phyloP scores from a whole-genome alignment of 192 early-diverging fungal species.

The Dispira parvispora region DNA sequence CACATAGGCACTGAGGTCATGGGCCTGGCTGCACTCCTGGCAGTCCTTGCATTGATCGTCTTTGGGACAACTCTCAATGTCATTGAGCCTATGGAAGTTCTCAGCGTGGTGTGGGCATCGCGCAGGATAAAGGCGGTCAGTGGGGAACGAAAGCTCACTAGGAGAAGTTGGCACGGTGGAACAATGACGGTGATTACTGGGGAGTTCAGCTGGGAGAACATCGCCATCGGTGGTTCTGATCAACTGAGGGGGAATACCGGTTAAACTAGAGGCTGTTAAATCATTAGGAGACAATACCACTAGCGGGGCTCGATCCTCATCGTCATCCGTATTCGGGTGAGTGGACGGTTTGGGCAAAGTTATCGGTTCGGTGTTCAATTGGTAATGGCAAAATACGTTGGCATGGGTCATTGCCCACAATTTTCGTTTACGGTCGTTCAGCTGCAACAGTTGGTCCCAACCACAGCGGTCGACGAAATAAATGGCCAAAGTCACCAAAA shows the following conservation, averaged over 20 bases:
- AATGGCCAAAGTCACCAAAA: background rate
- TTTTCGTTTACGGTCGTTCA: background rate
- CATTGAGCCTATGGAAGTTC: background rate
- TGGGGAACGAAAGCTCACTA: background rate
- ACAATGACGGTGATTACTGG: background rate
- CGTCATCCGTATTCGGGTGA: no score
- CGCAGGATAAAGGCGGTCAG: background rate
- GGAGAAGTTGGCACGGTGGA: background rate
- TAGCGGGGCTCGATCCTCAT: no score
- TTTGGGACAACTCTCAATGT: background rate
- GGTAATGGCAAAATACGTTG: slow-evolving; percentile 1
- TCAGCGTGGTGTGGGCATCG: background rate
- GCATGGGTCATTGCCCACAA: background rate
- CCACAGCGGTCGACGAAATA: slow-evolving; percentile 8
- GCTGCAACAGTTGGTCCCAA: slow-evolving; percentile 4
- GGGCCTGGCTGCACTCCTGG: background rate
- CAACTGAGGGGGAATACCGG: no score
- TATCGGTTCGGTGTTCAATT: background rate
- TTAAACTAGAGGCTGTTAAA: no score
- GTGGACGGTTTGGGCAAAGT: background rate
- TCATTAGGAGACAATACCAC: no score
- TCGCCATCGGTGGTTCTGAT: no score
- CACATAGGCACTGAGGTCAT: background rate
- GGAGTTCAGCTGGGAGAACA: background rate
- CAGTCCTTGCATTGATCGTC: background rate